Conservation (phyloP, 441 rosid species). For the Pelargonium australe region DNA sequence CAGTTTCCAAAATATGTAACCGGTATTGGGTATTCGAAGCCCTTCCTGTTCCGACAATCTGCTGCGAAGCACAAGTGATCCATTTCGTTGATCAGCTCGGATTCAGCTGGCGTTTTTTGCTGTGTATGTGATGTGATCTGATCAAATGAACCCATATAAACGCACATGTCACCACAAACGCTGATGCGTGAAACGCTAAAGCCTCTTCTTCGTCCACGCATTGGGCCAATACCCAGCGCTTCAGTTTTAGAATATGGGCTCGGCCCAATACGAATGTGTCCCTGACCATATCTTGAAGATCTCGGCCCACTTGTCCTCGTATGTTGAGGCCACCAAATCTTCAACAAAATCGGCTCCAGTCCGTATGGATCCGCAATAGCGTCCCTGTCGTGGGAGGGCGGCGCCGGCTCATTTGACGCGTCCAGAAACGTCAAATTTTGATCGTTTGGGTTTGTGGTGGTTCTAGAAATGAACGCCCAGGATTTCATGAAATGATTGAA, state of each 20-base stretch:
- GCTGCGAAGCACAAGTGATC: background rate
- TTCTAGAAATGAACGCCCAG: slow-evolving; percentile 38
- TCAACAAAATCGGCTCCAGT: slow-evolving; percentile 17
- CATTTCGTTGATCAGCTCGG: background rate
- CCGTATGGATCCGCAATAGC: background rate
- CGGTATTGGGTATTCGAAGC: background rate
- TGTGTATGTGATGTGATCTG: slow-evolving; percentile 15
- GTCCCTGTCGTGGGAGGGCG: background rate
- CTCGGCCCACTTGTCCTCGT: background rate
- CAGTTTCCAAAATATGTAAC: background rate
- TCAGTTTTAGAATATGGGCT: slow-evolving; percentile 17
- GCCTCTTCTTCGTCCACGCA: no score
- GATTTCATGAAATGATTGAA: slow-evolving; percentile 45
- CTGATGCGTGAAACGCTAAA: slow-evolving; percentile 17
- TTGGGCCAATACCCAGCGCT: slow-evolving; percentile 15
- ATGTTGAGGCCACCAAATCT: slow-evolving; percentile 14
- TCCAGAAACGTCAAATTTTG: background rate
- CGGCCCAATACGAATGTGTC: slow-evolving; percentile 16
- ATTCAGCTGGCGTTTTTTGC: background rate
- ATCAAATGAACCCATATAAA: slow-evolving; percentile 29
- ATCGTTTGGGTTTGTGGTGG: background rate
- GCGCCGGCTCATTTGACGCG: background rate
- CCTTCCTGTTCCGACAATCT: background rate
- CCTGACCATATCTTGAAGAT: slow-evolving; percentile 16
- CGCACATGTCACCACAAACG: slow-evolving; percentile 26